A percentile compares a stretch with the other conserved stretches of the same genome.
Evolutionary conservation across 805 yeast species (phyloP).

Genomic region (Yarrowia alimentaria): DNA sequence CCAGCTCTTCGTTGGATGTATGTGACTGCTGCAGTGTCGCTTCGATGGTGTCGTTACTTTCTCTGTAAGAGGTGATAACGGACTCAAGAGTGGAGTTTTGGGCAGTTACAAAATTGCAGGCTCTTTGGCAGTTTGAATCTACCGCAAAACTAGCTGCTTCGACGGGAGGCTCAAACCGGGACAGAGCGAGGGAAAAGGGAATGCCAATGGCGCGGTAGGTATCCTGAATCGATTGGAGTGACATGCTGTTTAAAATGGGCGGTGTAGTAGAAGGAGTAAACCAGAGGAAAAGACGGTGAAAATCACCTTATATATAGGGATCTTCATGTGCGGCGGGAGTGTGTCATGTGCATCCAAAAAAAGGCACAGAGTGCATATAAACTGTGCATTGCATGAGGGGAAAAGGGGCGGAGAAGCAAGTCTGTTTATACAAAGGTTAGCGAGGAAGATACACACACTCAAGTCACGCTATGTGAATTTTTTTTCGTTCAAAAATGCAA

Average conservation of each 20-base stretch:
- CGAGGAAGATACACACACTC: no score
- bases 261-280: not conserved
- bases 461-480: no score
- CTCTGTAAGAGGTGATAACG: slow-evolving; percentile 2
- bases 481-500: no score
- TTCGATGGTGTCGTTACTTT: slow-evolving; percentile 6
- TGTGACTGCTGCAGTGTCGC: not conserved
- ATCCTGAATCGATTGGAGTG: slow-evolving; percentile 8
- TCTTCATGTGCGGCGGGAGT: no score
- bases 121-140: slow-evolving; percentile 4
- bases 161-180: slow-evolving; percentile 3
- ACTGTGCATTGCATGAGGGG: no score
- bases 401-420: no score
- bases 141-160: slow-evolving; percentile 2
- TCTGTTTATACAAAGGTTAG: no score
- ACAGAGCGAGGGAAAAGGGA: slow-evolving; percentile 5
- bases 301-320: not conserved
- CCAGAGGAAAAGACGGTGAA: not conserved
- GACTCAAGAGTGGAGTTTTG: slow-evolving; percentile 12
- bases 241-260: slow-evolving; percentile 1
- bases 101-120: slow-evolving; percentile 3
- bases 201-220: slow-evolving; percentile 13
- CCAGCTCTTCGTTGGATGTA: slow-evolving; percentile 7
- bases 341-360: no score
- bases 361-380: no score